These are phyloP conservation scores for Candida sanyaensis DNA, from an alignment of 1,139 yeast genomes.

Conservation along the genomic window DNA sequence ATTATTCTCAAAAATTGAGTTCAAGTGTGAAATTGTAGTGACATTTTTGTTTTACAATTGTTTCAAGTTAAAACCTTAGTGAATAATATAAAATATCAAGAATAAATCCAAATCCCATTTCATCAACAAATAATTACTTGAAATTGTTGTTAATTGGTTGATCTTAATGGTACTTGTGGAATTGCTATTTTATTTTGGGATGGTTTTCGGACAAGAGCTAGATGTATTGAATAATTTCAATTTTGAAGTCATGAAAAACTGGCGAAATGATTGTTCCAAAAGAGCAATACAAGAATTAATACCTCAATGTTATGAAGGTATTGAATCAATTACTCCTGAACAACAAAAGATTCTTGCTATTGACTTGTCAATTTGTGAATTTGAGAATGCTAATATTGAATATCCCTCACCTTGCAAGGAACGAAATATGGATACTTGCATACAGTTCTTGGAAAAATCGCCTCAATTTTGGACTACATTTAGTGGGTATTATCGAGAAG, in stretches of 20 bases:
- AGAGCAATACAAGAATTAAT: constrained; percentile 28
- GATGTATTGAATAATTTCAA: background rate
- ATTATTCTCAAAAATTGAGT: too few relatives aligned
- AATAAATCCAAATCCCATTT: background rate
- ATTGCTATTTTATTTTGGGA: background rate
- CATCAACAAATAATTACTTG: background rate
- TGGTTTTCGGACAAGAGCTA: background rate
- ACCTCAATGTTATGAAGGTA: constrained; percentile 32
- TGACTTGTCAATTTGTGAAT: constrained; percentile 55
- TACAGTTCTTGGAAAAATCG: constrained; percentile 38
- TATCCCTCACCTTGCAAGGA: constrained; percentile 35
- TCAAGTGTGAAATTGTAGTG: too few relatives aligned
- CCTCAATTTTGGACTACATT: constrained; percentile 65
- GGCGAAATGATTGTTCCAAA: constrained; percentile 23
- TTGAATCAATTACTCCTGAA: constrained; percentile 30
- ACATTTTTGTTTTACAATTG: background rate
- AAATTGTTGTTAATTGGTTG: background rate
- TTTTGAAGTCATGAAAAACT: background rate
- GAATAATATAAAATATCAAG: too few relatives aligned
- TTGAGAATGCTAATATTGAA: constrained; percentile 41
- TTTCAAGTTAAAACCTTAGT: background rate
- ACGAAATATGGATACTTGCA: constrained; percentile 31
- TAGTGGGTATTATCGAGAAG: constrained; percentile 56
- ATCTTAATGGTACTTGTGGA: too few relatives aligned
- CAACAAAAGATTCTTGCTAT: constrained; percentile 45